phyloP scores from a whole-genome alignment of 257 asterid species.

The Cynanchum wilfordii region DNA sequence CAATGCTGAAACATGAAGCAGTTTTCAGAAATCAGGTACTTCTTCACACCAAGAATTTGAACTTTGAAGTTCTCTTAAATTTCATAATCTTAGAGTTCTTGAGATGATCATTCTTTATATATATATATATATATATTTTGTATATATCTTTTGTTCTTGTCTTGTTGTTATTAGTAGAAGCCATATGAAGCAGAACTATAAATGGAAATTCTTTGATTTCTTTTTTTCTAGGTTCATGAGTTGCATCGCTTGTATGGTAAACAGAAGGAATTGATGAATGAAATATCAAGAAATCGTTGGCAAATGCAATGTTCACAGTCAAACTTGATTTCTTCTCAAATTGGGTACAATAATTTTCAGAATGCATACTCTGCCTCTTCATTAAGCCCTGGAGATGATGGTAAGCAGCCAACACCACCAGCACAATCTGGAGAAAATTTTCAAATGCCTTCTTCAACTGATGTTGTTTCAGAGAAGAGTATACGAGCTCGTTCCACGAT shows the following conservation, averaged over 20 bases:
- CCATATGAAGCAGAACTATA: not conserved
- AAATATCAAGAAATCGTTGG: slow-evolving; percentile 28
- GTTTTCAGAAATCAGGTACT: slow-evolving; percentile 70
- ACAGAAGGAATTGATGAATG: slow-evolving; percentile 65
- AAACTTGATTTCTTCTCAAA: slow-evolving; percentile 22
- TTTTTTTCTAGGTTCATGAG: slow-evolving; percentile 54
- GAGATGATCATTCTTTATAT: not conserved
- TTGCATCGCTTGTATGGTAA: slow-evolving; percentile 61
- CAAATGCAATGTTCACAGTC: slow-evolving; percentile 30
- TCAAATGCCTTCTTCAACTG: slow-evolving; percentile 26
- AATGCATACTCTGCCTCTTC: slow-evolving; percentile 31
- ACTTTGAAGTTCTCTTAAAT: not conserved
- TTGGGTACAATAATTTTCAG: slow-evolving; percentile 28
- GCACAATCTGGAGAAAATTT: slow-evolving; percentile 19
- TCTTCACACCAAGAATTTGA: not conserved
- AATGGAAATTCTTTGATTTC: not conserved
- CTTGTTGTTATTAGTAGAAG: not conserved
- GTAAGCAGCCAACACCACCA: slow-evolving; percentile 14
- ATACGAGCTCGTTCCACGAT: slow-evolving; percentile 17
- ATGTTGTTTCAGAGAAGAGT: slow-evolving; percentile 7
- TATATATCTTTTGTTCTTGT: not conserved
- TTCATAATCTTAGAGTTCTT: not conserved
- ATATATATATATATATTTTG: not conserved
- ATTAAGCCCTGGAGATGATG: slow-evolving; percentile 19
- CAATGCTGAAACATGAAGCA: slow-evolving; percentile 66